A percentile compares a stretch with the other conserved stretches of the same genome.
These are phyloP conservation scores for Pholiota adiposa DNA, from an alignment of 1,284 basidiomycete species.

Conservation along the genomic window DNA sequence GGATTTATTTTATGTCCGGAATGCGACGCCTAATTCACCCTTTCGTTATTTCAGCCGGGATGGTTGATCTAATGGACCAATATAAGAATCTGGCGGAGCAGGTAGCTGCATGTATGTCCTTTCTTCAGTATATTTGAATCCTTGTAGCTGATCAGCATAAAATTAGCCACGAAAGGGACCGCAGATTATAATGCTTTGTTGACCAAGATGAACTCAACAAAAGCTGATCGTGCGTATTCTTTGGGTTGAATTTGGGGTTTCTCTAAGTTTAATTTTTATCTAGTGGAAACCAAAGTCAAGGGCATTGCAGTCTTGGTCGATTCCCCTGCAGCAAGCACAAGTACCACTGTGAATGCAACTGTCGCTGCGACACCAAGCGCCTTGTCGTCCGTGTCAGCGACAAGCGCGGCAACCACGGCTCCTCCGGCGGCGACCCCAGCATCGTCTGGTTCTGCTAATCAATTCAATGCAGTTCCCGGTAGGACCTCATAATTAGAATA, in stretches of 20 bases:
- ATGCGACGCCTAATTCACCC: neutral
- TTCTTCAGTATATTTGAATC: neutral
- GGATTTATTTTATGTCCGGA: neutral
- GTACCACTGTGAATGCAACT: neutral
- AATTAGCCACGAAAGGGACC: constrained; percentile 13
- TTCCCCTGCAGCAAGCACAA: neutral
- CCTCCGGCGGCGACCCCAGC: neutral
- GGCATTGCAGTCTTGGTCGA: constrained; percentile 19
- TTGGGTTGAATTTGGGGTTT: neutral
- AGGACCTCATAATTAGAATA: neutral
- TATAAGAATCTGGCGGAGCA: constrained; percentile 19
- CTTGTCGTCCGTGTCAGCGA: neutral
- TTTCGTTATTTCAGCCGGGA: constrained; percentile 8
- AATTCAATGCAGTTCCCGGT: constrained; percentile 10
- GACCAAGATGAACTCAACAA: constrained; percentile 6
- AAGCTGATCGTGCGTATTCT: constrained; percentile 12
- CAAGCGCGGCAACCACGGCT: neutral
- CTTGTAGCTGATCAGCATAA: neutral
- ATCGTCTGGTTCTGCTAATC: neutral
- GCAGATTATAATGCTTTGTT: constrained; percentile 6
- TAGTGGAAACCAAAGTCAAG: constrained; percentile 18
- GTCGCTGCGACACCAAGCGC: neutral
- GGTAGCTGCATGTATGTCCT: constrained; percentile 14
- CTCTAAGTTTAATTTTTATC: neutral
- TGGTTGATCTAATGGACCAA: constrained; percentile 22